Conservation (phyloP, 805 yeast species). For the Cyberlindnera mississippiensis region DNA sequence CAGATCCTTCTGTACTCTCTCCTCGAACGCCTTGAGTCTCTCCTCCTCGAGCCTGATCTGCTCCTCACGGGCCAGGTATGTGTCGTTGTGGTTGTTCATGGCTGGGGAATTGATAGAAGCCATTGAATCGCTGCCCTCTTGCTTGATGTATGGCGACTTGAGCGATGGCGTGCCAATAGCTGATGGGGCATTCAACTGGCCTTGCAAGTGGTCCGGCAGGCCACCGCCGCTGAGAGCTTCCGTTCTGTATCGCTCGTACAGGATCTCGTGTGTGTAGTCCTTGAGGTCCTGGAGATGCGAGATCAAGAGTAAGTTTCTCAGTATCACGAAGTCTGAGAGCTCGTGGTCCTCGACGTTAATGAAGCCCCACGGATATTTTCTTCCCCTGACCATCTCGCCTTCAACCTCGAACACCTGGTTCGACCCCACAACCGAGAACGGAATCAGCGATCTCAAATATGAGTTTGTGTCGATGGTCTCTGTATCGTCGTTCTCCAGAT, state of each 20-base stretch:
- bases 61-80: slow-evolving; percentile 71
- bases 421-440: slow-evolving; percentile 69
- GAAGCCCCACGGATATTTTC: slow-evolving; percentile 58
- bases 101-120: slow-evolving; percentile 19
- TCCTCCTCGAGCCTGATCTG: slow-evolving; percentile 88
- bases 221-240: slow-evolving; percentile 69
- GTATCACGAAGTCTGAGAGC: slow-evolving; percentile 72
- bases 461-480: slow-evolving; percentile 64
- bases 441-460: slow-evolving; percentile 58
- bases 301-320: slow-evolving; percentile 75
- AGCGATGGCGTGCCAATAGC: slow-evolving; percentile 10
- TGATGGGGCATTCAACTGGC: slow-evolving; percentile 12
- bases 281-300: slow-evolving; percentile 86
- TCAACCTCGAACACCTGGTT: slow-evolving; percentile 52
- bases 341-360: slow-evolving; percentile 68
- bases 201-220: slow-evolving; percentile 31
- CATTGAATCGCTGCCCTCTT: slow-evolving; percentile 17
- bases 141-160: slow-evolving; percentile 25
- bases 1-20: slow-evolving; percentile 83
- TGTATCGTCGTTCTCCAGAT: slow-evolving; percentile 49
- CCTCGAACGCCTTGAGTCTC: slow-evolving; percentile 80
- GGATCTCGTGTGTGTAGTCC: slow-evolving; percentile 80
- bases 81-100: slow-evolving; percentile 29
- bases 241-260: slow-evolving; percentile 88
- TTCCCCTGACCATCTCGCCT: slow-evolving; percentile 39